A percentile compares a stretch with the other conserved stretches of the same genome.
These are phyloP conservation scores for Aspergillus sp. DNA, from an alignment of 2,329 filamentous ascomycete species.

Conservation along the genomic window DNA sequence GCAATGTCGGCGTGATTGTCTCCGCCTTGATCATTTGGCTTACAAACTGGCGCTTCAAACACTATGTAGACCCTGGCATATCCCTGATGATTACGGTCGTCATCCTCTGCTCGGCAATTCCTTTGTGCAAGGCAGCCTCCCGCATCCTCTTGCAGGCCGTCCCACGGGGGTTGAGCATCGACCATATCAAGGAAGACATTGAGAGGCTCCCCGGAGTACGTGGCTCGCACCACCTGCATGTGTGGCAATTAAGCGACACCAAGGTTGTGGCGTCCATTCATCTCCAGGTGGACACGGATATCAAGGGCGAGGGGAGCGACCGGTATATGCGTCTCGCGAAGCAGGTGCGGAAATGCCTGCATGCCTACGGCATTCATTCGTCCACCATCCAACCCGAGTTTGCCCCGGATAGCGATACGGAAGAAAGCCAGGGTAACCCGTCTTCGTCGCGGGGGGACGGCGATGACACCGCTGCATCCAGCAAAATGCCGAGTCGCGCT, in stretches of 20 bases:
- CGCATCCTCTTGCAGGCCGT: constrained; percentile 92
- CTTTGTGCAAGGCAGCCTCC: constrained; percentile 43
- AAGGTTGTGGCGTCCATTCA: constrained; percentile 91
- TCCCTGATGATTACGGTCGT: constrained; percentile 86
- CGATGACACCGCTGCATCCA: constrained; percentile 9
- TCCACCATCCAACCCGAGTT: constrained; percentile 96
- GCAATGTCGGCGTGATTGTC: constrained; percentile 40
- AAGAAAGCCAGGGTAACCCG: constrained; percentile 17
- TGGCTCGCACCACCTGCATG: constrained; percentile 89
- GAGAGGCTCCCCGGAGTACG: constrained; percentile 73
- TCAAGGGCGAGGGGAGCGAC: constrained; percentile 65
- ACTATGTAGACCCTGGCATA: constrained; percentile 83
- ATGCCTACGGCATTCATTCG: constrained; percentile 92
- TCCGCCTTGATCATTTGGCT: constrained; percentile 87
- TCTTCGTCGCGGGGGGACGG: constrained; percentile 13
- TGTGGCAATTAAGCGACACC: constrained; percentile 94
- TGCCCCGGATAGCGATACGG: constrained; percentile 26
- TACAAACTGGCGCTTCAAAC: constrained; percentile 68
- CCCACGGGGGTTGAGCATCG: constrained; percentile 74
- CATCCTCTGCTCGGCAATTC: constrained; percentile 47
- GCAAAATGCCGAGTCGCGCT: constrained; percentile 23
- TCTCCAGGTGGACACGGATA: constrained; percentile 82
- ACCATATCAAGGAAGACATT: constrained; percentile 89
- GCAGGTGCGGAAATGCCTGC: constrained; percentile 75
- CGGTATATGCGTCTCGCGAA: constrained; percentile 87